Evolutionary conservation across 1,284 basidiomycete genomes (phyloP).

Genomic region (Pascua guehoae): DNA sequence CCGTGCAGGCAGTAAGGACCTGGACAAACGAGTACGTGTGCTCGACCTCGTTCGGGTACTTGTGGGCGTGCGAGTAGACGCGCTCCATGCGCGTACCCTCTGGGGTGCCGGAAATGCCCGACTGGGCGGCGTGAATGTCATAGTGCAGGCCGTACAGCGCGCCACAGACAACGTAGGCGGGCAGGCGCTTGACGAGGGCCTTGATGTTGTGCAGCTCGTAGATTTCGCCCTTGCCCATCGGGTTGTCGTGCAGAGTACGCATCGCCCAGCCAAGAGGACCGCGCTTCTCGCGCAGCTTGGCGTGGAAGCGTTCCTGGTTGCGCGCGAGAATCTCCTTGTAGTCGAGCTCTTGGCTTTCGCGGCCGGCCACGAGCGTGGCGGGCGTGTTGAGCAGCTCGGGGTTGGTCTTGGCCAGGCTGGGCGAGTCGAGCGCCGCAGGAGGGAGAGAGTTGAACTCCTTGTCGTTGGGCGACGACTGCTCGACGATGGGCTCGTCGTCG

Average conservation of each 20-base stretch:
- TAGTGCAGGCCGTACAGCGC: conserved; percentile 37
- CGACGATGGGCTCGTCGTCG: conserved; percentile 14
- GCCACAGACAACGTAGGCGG: conserved; percentile 27
- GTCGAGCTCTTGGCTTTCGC: conserved; percentile 8
- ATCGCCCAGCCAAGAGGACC: conserved; percentile 41
- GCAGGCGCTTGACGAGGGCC: conserved; percentile 28
- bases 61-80: conserved; percentile 28
- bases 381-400: neutral
- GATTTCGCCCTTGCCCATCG: conserved; percentile 30
- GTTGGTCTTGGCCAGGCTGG: conserved; percentile 2
- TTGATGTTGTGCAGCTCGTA: conserved; percentile 36
- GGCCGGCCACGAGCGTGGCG: neutral
- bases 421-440: conserved; percentile 20
- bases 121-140: conserved; percentile 48
- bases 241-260: conserved; percentile 37
- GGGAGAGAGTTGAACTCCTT: conserved; percentile 22
- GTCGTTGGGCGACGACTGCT: neutral
- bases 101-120: conserved; percentile 42
- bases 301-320: conserved; percentile 29
- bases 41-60: conserved; percentile 53
- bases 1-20: conserved; percentile 52
- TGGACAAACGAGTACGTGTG: conserved; percentile 53
- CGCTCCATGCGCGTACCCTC: conserved; percentile 46
- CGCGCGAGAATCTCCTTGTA: conserved; percentile 28
- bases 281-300: conserved; percentile 27